Percentiles rank a stretch among this genome's conserved stretches.
Conservation (phyloP, 495 filamentous ascomycete genomes). For the Margaritispora aquatica region DNA sequence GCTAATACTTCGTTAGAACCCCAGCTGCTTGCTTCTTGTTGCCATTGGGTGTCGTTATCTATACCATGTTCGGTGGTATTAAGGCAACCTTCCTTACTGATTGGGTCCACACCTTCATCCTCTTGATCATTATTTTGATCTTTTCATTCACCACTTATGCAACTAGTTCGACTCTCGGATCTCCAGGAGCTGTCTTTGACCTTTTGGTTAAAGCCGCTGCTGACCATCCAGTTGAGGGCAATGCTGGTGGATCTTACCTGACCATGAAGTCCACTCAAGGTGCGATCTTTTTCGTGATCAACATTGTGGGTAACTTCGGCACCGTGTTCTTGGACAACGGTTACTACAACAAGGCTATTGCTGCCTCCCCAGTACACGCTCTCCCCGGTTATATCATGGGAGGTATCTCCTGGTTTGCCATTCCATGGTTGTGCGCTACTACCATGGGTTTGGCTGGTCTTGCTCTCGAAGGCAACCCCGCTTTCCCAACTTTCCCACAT, state of each 20-base stretch:
- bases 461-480: slow-evolving; percentile 38
- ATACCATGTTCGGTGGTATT: slow-evolving; percentile 28
- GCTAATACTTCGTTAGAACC: too few species aligned
- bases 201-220: slow-evolving; percentile 38
- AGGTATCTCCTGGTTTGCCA: slow-evolving; percentile 89
- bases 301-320: slow-evolving; percentile 76
- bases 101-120: slow-evolving; percentile 25
- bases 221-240: slow-evolving; percentile 39
- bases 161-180: slow-evolving; percentile 38
- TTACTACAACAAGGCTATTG: slow-evolving; percentile 97
- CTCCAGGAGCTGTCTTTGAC: slow-evolving; percentile 39
- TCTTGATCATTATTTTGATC: slow-evolving; percentile 39
- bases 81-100: slow-evolving; percentile 39
- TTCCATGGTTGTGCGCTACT: slow-evolving; percentile 86
- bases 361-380: slow-evolving; percentile 77
- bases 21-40: slow-evolving; percentile 22
- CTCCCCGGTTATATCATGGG: slow-evolving; percentile 90
- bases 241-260: slow-evolving; percentile 45
- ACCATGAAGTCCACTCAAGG: slow-evolving; percentile 57
- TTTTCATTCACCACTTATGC: slow-evolving; percentile 44
- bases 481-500: slow-evolving; percentile 49
- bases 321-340: slow-evolving; percentile 32
- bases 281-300: slow-evolving; percentile 94
- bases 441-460: slow-evolving; percentile 74
- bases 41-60: slow-evolving; percentile 27